Evolutionary conservation across 352 stramenopile species (phyloP).

Genomic region (Phytophthora uliginosa): DNA sequence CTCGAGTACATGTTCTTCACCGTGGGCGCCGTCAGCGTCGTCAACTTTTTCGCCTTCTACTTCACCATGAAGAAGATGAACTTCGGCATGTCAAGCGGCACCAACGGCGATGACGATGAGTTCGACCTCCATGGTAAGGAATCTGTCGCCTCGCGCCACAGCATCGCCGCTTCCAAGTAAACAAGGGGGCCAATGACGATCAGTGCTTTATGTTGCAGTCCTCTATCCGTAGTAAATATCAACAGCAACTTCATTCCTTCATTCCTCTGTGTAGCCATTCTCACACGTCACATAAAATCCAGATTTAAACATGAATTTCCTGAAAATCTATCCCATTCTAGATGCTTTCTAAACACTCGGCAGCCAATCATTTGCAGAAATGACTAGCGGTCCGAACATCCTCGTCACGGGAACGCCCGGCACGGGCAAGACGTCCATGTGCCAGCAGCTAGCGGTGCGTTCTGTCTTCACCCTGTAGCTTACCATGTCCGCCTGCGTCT

Average conservation of each 20-base stretch:
- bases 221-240: neutral
- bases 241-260: neutral
- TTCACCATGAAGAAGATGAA: constrained; percentile 64
- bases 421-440: constrained; percentile 96
- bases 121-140: constrained; percentile 22
- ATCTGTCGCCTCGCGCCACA: constrained; percentile 28
- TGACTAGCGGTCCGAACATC: constrained; percentile 93
- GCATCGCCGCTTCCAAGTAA: constrained; percentile 27
- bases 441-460: constrained; percentile 90
- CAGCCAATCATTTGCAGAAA: constrained; percentile 34
- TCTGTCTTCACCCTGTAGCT: neutral
- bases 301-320: constrained; percentile 2
- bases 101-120: neutral
- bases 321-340: constrained; percentile 1
- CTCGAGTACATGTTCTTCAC: constrained; percentile 81
- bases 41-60: constrained; percentile 63
- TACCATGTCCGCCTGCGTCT: constrained; percentile 7
- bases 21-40: constrained; percentile 48
- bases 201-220: neutral
- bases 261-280: neutral
- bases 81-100: constrained; percentile 51
- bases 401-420: constrained; percentile 98
- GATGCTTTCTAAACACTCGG: neutral
- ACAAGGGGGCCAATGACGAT: neutral
- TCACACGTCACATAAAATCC: constrained; percentile 16